These are phyloP conservation scores for Bipolaris oryzae DNA, from an alignment of 2,329 filamentous ascomycete species.

Conservation along the genomic window DNA sequence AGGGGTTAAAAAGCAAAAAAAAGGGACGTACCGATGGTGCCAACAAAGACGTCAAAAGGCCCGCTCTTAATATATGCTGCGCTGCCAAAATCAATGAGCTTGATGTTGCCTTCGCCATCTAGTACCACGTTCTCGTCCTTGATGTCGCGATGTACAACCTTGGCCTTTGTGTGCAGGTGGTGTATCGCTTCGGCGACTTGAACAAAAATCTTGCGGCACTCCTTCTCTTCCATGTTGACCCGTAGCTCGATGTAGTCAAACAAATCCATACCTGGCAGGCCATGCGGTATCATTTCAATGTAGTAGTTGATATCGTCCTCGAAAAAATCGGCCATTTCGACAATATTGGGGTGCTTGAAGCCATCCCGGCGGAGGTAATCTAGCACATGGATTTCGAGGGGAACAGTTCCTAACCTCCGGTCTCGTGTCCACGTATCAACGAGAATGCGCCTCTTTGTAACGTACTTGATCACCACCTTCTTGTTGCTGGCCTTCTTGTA, in stretches of 20 bases:
- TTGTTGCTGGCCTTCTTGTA: conserved; percentile 76
- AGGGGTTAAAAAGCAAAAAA: conserved; percentile 10
- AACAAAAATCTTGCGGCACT: conserved; percentile 92
- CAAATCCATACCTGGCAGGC: conserved; percentile 94
- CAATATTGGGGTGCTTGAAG: conserved; percentile 68
- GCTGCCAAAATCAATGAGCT: conserved; percentile 97
- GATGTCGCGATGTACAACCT: conserved; percentile 96
- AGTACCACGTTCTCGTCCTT: conserved; percentile 98
- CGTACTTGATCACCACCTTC: conserved; percentile 95
- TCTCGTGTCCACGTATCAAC: conserved; percentile 99
- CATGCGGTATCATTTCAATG: conserved; percentile 97
- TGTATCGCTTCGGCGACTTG: conserved; percentile 90
- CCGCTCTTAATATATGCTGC: conserved; percentile 98
- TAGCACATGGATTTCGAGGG: conserved; percentile 94
- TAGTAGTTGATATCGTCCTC: conserved; percentile 92
- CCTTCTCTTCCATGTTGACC: conserved; percentile 92
- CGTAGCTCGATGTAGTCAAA: conserved; percentile 99
- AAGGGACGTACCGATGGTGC: conserved; percentile 80
- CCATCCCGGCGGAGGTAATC: conserved; percentile 84
- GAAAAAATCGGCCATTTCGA: conserved; percentile 73
- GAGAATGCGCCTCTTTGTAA: conserved; percentile 93
- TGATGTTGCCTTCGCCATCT: conserved; percentile 93
- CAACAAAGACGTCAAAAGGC: conserved; percentile 98
- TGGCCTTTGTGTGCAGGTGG: conserved; percentile 86
- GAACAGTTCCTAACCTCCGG: conserved; percentile 88